Base-by-base conservation (phyloP, 495 filamentous ascomycete species). In the Aspergillus steynii region DNA sequence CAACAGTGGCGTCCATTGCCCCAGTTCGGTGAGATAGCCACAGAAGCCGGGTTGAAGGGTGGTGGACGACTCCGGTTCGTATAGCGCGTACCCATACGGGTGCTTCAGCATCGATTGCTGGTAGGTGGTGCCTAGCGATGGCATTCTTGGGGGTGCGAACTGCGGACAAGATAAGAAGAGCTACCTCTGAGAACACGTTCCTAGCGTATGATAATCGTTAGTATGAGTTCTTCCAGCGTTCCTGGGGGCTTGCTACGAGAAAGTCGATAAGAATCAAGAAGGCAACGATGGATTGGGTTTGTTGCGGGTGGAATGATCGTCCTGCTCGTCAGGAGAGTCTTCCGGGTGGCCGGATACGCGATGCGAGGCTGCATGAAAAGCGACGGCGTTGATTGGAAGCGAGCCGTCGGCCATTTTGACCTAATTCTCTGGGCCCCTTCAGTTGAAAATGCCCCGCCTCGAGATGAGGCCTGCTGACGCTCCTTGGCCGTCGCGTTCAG, bases 21-120 rank as follows among this genome's bases (percentile, higher is more conserved):
- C 56, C 8, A 59, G 56, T 12, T 51, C 47, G 12, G 56, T 59
- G n/a, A 59, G 56, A 45, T 59, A 59, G 25, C 56, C 56, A n/a
- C 56, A 59, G 48, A 42, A 59, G 2, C 56, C 56, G 8, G 56
- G 56, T 31, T 59, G 47, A 25, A 59, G 56, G 47, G 29, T 52
- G 14, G 50, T 37, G 48, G 56, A 51, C 3, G 56, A 59, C 31
- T 59, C 49, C 20, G 49, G 56, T 20, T 59, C 56, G 47, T 59
- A 59, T 7, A 59, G 15, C 8, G 56, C 56, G 32, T 52, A 59
- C 1, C 56, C 56, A 29, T 59, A 59, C 1, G 56, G 56, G 48
- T 59, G 56, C 4, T 42, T 51, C 15, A 37, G 48, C 56, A 59
- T 59, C 10, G 56, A 59, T 25, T 59, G 56, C 28, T 59, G 56